A percentile compares a stretch with the other conserved stretches of the same genome.
phyloP scores from a whole-genome alignment of 352 stramenopile genomes.

The Albugo laibachii region DNA sequence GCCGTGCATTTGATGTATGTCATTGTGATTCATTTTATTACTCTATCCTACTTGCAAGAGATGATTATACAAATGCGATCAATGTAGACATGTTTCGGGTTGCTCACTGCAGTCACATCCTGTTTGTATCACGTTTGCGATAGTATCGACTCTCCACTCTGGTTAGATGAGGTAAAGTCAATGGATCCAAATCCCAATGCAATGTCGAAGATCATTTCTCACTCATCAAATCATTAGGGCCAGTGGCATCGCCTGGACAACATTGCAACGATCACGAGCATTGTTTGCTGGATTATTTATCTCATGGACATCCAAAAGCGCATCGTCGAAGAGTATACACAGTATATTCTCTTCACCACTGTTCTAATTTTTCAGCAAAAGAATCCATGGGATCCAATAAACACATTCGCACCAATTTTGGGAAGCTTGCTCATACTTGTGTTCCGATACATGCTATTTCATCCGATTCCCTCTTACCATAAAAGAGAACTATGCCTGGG shows the following conservation, averaged over 20 bases:
- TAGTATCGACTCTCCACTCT: slow-evolving; percentile 49
- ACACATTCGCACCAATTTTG: slow-evolving; percentile 25
- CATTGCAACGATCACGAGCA: slow-evolving; percentile 69
- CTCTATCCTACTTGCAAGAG: background rate
- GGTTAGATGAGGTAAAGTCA: slow-evolving; percentile 34
- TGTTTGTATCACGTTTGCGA: slow-evolving; percentile 66
- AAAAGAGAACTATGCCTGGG: slow-evolving; percentile 23
- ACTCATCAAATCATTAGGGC: slow-evolving; percentile 14
- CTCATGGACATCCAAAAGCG: slow-evolving; percentile 40
- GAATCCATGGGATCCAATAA: slow-evolving; percentile 51
- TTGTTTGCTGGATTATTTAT: slow-evolving; percentile 51
- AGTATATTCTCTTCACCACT: slow-evolving; percentile 41
- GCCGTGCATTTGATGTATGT: slow-evolving; percentile 54
- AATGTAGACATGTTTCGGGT: slow-evolving; percentile 42
- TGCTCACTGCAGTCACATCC: slow-evolving; percentile 62
- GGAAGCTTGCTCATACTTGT: slow-evolving; percentile 23
- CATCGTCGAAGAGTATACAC: slow-evolving; percentile 24
- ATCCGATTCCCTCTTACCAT: slow-evolving; percentile 29
- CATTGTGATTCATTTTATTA: background rate
- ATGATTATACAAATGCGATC: background rate
- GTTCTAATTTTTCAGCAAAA: slow-evolving; percentile 59
- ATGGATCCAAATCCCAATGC: background rate
- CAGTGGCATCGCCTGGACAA: slow-evolving; percentile 71
- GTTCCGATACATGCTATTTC: slow-evolving; percentile 16
- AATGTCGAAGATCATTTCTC: background rate